phyloP scores from a whole-genome alignment of 345 rosid genomes.

The Salix koriyanagi region DNA sequence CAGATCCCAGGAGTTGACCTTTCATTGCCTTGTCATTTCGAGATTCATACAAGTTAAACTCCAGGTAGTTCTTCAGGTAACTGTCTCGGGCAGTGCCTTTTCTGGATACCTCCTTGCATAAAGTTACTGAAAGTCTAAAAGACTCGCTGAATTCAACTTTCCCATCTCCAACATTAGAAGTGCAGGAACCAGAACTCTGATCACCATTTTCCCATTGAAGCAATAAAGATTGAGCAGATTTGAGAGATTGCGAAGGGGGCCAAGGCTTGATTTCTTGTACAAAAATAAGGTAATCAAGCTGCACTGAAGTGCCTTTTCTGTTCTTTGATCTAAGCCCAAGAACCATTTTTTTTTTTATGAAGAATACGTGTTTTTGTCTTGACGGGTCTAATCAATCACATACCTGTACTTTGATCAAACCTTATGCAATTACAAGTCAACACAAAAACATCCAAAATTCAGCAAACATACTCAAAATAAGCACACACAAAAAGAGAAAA shows the following conservation, averaged over 20 bases:
- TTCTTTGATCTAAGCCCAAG: conserved; percentile 61
- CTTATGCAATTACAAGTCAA: background rate
- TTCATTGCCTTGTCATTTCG: conserved; percentile 54
- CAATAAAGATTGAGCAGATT: conserved; percentile 46
- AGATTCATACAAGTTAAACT: conserved; percentile 64
- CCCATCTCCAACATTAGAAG: conserved; percentile 48
- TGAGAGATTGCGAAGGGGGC: conserved; percentile 54
- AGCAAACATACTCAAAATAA: background rate
- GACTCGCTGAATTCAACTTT: conserved; percentile 59
- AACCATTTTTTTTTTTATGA: conserved; percentile 40
- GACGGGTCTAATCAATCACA: background rate
- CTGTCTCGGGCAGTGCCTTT: conserved; percentile 29
- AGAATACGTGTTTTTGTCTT: conserved; percentile 11
- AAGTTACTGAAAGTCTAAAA: conserved; percentile 50
- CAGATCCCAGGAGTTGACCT: conserved; percentile 75
- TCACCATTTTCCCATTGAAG: conserved; percentile 82
- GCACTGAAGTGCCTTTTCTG: conserved; percentile 34
- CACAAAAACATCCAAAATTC: background rate
- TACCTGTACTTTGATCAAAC: background rate
- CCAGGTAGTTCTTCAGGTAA: conserved; percentile 68
- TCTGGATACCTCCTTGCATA: conserved; percentile 48
- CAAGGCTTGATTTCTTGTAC: conserved; percentile 78
- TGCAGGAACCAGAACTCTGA: conserved; percentile 57
- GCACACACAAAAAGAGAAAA: background rate
- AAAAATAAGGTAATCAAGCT: conserved; percentile 39